These are phyloP conservation scores for Ustilago xerochloae DNA, from an alignment of 1,284 basidiomycete genomes.

Conservation along the genomic window DNA sequence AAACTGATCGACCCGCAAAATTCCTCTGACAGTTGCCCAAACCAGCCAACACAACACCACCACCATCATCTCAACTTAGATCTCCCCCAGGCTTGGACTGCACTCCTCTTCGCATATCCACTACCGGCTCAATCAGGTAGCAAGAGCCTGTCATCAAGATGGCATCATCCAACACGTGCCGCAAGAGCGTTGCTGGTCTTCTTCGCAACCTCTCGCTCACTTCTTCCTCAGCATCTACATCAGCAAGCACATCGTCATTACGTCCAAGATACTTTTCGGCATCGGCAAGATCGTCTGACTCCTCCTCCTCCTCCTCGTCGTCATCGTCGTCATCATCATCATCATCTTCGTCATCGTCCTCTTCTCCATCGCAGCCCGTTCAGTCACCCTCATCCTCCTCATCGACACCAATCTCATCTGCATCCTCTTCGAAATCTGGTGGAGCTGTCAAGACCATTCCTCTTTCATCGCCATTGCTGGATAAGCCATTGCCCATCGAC, in stretches of 20 bases:
- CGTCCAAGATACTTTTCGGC: constrained; percentile 21
- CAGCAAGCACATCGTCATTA: constrained; percentile 9
- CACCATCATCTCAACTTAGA: constrained; percentile 3
- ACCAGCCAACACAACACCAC: neutral
- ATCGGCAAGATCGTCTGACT: constrained; percentile 2
- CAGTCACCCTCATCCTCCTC: neutral
- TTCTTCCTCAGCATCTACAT: constrained; percentile 15
- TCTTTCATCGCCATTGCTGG: constrained; percentile 43
- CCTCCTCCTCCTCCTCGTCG: constrained; percentile 5
- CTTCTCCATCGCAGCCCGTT: constrained; percentile 1
- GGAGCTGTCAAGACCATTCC: constrained; percentile 21
- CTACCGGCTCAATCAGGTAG: neutral
- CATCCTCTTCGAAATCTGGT: constrained; percentile 9
- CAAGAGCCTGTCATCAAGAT: constrained; percentile 1
- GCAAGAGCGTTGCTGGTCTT: constrained; percentile 27
- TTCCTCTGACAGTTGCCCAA: neutral
- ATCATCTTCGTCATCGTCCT: constrained; percentile 13
- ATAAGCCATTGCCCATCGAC: constrained; percentile 53
- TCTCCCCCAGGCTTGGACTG: too few relatives aligned
- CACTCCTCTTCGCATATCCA: neutral
- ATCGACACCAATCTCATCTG: too few relatives aligned
- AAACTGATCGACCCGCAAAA: constrained; percentile 16
- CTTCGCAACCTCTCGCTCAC: constrained; percentile 22
- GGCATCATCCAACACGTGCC: constrained; percentile 22
- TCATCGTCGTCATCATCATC: constrained; percentile 12